Conservation (phyloP, 495 filamentous ascomycete species). For the Pseudevernia furfuracea region DNA sequence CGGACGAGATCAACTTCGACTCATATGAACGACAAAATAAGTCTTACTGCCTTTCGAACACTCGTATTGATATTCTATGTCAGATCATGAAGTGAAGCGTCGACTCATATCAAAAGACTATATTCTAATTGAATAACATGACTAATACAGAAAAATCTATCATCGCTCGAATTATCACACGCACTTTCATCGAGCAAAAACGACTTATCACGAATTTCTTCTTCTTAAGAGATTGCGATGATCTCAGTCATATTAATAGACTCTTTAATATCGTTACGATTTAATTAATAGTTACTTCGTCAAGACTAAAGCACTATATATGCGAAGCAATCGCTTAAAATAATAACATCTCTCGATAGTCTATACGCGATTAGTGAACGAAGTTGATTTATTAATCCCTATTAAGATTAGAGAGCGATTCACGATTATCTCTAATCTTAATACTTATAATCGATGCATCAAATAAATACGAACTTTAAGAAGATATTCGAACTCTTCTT, state of each 20-base stretch:
- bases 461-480: constrained; percentile 24
- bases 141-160: constrained; percentile 41
- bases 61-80: constrained; percentile 30
- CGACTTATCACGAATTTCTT: constrained; percentile 41
- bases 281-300: constrained; percentile 34
- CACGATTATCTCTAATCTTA: constrained; percentile 7
- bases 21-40: constrained; percentile 27
- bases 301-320: constrained; percentile 24
- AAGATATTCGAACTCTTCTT: constrained; percentile 23
- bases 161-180: constrained; percentile 31
- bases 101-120: constrained; percentile 40
- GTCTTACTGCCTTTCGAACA: constrained; percentile 30
- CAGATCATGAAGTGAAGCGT: constrained; percentile 32
- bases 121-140: constrained; percentile 40
- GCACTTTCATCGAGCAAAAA: constrained; percentile 18
- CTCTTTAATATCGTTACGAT: constrained; percentile 42
- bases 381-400: constrained; percentile 19
- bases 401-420: constrained; percentile 5
- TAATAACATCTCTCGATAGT: constrained; percentile 11
- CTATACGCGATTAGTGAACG: constrained; percentile 12
- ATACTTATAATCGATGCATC: constrained; percentile 26
- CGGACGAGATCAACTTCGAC: constrained; percentile 23
- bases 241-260: constrained; percentile 35
- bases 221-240: constrained; percentile 43
- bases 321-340: constrained; percentile 31